Percentiles rank a stretch among this genome's conserved stretches.
Evolutionary conservation across 805 yeast species (phyloP).

Genomic region (Naumovozyma dairenensis): DNA sequence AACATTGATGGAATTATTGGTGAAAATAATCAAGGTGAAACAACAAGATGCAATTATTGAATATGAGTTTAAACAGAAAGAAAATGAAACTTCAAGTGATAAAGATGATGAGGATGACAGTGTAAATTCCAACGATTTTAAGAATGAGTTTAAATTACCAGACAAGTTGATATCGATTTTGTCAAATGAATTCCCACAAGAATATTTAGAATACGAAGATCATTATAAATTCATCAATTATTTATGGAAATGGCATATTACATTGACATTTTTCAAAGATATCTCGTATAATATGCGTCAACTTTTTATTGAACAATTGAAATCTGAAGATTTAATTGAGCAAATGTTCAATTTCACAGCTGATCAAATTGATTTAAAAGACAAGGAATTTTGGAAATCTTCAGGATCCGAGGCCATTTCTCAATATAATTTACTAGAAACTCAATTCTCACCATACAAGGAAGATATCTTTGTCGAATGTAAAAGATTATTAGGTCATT

Average conservation of each 20-base stretch:
- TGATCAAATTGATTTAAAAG: conserved; percentile 38
- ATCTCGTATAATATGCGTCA: conserved; percentile 56
- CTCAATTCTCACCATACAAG: conserved; percentile 16
- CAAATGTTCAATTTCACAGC: conserved; percentile 45
- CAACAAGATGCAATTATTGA: conserved; percentile 59
- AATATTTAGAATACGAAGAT: conserved; percentile 33
- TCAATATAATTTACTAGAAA: conserved; percentile 11
- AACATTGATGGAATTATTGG: conserved; percentile 33
- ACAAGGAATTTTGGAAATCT: conserved; percentile 18
- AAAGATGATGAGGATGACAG: conserved; percentile 14
- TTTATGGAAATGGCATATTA: conserved; percentile 60
- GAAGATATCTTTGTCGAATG: conserved; percentile 24
- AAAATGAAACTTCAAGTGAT: conserved; percentile 14
- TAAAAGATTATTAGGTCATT: conserved; percentile 19
- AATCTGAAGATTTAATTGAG: conserved; percentile 37
- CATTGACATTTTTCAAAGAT: conserved; percentile 52
- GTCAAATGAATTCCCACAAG: conserved; percentile 23
- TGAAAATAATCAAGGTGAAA: conserved; percentile 31
- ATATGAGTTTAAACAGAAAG: conserved; percentile 39
- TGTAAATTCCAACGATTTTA: conserved; percentile 6
- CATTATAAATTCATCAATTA: conserved; percentile 33
- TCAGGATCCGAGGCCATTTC: conserved; percentile 18
- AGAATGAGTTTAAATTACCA: conserved; percentile 23
- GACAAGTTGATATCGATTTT: conserved; percentile 31
- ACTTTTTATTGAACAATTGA: conserved; percentile 49